These are phyloP conservation scores for Cochlearia excelsa DNA, from an alignment of 345 rosid genomes.

Conservation along the genomic window DNA sequence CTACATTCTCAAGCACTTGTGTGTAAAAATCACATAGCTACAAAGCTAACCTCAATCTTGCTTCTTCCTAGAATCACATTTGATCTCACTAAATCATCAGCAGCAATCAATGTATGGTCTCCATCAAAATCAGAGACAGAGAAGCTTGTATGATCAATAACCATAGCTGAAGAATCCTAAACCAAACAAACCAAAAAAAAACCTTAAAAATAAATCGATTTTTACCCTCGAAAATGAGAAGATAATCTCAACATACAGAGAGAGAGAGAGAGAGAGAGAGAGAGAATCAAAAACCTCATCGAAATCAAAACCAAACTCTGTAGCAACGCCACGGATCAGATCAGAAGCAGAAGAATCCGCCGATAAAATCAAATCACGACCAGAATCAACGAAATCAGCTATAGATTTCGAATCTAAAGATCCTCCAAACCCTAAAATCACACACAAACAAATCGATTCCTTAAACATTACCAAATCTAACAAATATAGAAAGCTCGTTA, in stretches of 20 bases:
- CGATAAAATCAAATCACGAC: constrained; percentile 61
- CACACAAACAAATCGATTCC: constrained; percentile 5
- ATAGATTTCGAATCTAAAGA: constrained; percentile 51
- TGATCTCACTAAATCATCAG: constrained; percentile 50
- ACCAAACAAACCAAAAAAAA: constrained; percentile 14
- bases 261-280: constrained; percentile 34
- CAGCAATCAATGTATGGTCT: constrained; percentile 61
- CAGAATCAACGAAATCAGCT: constrained; percentile 71
- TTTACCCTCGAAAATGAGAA: neutral
- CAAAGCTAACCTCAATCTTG: constrained; percentile 44
- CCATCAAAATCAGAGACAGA: constrained; percentile 48
- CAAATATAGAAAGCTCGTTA: no score
- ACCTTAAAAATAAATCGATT: constrained; percentile 14
- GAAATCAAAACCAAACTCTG: constrained; percentile 69
- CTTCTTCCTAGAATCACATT: constrained; percentile 52
- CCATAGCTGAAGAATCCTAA: constrained; percentile 61
- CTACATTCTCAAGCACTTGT: constrained; percentile 16
- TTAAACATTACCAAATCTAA: neutral
- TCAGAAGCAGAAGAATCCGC: constrained; percentile 66
- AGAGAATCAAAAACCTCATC: constrained; percentile 44
- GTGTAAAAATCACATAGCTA: neutral
- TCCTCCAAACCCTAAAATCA: constrained; percentile 52
- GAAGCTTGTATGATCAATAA: constrained; percentile 57
- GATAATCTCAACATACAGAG: constrained; percentile 20
- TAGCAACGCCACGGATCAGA: constrained; percentile 49